Conservation (phyloP, 371 early-diverging fungal species). For the Chytridiales sp. region DNA sequence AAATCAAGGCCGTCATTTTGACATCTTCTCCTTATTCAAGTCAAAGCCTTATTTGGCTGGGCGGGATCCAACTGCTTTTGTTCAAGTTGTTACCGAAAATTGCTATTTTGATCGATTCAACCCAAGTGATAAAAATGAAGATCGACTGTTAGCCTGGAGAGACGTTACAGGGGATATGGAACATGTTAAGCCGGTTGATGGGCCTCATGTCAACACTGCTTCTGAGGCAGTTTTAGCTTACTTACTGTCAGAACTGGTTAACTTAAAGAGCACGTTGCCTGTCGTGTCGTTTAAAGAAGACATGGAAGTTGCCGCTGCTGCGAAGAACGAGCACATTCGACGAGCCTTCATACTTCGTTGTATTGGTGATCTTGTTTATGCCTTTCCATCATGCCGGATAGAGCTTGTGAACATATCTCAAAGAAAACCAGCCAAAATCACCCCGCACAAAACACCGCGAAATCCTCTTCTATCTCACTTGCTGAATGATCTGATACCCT, state of each 20-base stretch:
- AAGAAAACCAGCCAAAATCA: slow-evolving; percentile 27
- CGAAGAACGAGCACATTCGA: slow-evolving; percentile 49
- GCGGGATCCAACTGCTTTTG: slow-evolving; percentile 72
- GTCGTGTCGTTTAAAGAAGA: no score
- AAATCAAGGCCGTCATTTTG: slow-evolving; percentile 63
- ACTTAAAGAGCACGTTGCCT: no score
- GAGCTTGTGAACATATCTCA: slow-evolving; percentile 65
- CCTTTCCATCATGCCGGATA: slow-evolving; percentile 80
- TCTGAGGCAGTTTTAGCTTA: no score
- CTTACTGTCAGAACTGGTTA: no score
- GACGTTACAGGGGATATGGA: no score
- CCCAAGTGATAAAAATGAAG: no score
- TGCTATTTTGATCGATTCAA: no score
- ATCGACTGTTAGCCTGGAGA: no score
- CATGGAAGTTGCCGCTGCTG: slow-evolving; percentile 1
- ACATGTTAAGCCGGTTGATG: no score
- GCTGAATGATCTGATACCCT: slow-evolving; percentile 41
- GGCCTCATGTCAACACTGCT: no score
- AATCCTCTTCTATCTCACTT: slow-evolving; percentile 38
- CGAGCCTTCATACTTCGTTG: slow-evolving; percentile 84
- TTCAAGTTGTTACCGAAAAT: slow-evolving; percentile 61
- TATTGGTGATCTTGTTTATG: slow-evolving; percentile 78
- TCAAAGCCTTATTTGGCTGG: slow-evolving; percentile 69
- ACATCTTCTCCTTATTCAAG: slow-evolving; percentile 71
- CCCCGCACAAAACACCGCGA: slow-evolving; percentile 17